phyloP scores from a whole-genome alignment of 2,329 filamentous ascomycete species.

The Xylaria polymorpha region DNA sequence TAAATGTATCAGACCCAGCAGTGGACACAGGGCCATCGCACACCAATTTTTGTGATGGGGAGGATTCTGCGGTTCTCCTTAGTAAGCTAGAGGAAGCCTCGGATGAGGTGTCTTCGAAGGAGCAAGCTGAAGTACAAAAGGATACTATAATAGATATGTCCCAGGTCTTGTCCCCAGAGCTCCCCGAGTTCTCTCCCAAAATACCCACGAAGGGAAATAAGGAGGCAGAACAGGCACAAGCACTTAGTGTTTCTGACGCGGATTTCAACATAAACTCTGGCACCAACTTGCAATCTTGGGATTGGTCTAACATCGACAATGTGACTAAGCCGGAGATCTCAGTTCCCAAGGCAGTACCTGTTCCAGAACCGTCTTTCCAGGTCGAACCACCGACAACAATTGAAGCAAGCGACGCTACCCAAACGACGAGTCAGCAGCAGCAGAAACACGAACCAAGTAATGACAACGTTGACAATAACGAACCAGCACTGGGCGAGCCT shows the following conservation, averaged over 20 bases:
- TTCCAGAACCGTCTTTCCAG: conserved; percentile 25
- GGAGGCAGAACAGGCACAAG: conserved; percentile 33
- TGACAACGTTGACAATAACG: conserved; percentile 27
- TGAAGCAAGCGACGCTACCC: conserved; percentile 11
- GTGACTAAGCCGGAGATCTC: conserved; percentile 29
- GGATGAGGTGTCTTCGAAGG: background rate
- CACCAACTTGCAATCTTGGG: conserved; percentile 36
- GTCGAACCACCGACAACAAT: background rate
- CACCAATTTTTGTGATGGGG: background rate
- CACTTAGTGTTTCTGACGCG: conserved; percentile 21
- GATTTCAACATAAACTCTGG: conserved; percentile 16
- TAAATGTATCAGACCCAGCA: background rate
- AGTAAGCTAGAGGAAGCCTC: conserved; percentile 8
- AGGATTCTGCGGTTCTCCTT: conserved; percentile 23
- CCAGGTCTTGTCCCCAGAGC: conserved; percentile 35
- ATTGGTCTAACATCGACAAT: conserved; percentile 39
- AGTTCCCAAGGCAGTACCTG: conserved; percentile 1
- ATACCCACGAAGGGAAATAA: conserved; percentile 52
- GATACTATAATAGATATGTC: background rate
- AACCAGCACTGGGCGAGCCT: conserved; percentile 27
- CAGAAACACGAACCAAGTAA: conserved; percentile 19
- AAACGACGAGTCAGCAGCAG: conserved; percentile 6
- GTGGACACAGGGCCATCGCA: background rate
- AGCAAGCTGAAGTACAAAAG: conserved; percentile 4
- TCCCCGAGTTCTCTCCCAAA: conserved; percentile 41